Evolutionary conservation across 2,329 filamentous ascomycete species (phyloP), one percentile per base, ranked within the genome.

Genomic region (Blastomyces gilchristii): DNA sequence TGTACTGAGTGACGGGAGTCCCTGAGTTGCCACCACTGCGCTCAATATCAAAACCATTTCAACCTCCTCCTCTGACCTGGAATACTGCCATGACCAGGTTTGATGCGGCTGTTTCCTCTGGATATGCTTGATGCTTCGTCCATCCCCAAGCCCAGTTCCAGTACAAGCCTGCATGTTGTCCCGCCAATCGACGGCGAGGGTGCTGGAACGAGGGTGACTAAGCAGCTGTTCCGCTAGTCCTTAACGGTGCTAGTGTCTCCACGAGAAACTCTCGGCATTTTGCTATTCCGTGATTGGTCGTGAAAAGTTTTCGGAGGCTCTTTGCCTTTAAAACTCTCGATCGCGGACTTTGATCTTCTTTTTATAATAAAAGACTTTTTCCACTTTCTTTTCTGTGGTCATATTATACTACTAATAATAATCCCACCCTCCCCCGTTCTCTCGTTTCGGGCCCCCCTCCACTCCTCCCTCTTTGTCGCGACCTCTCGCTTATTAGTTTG

Each of bases 261-360:
- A n/a, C 61, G 61, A 9, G 61, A 9, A 43, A 64, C 60, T 52
- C 43, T 63, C 60, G 60, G 47, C 63, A 62, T 43, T 8, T 64
- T 62, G 2, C 8, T 62, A 60, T 60, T 52, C 47, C 31, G 62
- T 59, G 25, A 65, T 65, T 65, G 64, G 64, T 60, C 60, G 62
- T 62, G 64, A 65, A 65, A 65, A 65, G 62, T 63, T 65, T 65
- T 65, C 64, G 64, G 64, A 62, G 62, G 39, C 41, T 43, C 25
- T 43, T 34, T 45, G 50, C 22, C 14, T 34, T 58, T 37, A 58
- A 58, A 39, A 28, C 39, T 41, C n/a, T 28, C 28, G 2, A 31
- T 31, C 28, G 28, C 37, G 11, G n/a, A n/a, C 49, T 45, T 34
- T 7, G 18, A 34, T 54, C 3, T 18, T 57, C 37, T 25, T 39